These are phyloP conservation scores for Geranium incanum DNA, from an alignment of 441 rosid species.

Conservation along the genomic window DNA sequence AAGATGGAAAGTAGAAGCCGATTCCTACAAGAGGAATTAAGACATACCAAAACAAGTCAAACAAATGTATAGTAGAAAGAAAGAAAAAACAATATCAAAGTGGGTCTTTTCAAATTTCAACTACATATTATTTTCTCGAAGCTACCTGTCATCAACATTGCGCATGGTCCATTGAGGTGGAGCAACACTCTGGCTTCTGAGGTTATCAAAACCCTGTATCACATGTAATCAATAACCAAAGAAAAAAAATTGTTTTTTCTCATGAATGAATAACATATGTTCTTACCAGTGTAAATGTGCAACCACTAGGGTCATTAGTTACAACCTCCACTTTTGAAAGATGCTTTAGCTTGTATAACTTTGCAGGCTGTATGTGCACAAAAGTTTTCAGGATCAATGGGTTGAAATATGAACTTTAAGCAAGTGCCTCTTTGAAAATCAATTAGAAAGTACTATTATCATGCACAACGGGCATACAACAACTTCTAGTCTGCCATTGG, in stretches of 20 bases:
- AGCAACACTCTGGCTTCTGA: constrained; percentile 89
- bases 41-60: neutral
- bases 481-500: constrained; percentile 2
- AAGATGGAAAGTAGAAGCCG: constrained; percentile 75
- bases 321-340: constrained; percentile 91
- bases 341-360: constrained; percentile 89
- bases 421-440: constrained; percentile 16
- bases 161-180: constrained; percentile 99
- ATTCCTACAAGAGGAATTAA: constrained; percentile 45
- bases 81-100: constrained; percentile 8
- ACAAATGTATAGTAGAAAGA: neutral
- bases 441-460: neutral
- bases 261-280: constrained; percentile 10
- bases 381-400: constrained; percentile 18
- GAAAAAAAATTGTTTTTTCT: constrained; percentile 14
- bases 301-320: constrained; percentile 95
- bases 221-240: constrained; percentile 29
- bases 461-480: neutral
- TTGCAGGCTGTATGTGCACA: constrained; percentile 66
- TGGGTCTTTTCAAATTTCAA: neutral
- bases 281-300: constrained; percentile 90
- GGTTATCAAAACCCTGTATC: constrained; percentile 93
- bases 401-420: constrained; percentile 20
- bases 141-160: constrained; percentile 85
- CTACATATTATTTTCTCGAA: neutral